Evolutionary conservation across 768 basidiomycete genomes (phyloP).

Genomic region (Sutorius australiensis): DNA sequence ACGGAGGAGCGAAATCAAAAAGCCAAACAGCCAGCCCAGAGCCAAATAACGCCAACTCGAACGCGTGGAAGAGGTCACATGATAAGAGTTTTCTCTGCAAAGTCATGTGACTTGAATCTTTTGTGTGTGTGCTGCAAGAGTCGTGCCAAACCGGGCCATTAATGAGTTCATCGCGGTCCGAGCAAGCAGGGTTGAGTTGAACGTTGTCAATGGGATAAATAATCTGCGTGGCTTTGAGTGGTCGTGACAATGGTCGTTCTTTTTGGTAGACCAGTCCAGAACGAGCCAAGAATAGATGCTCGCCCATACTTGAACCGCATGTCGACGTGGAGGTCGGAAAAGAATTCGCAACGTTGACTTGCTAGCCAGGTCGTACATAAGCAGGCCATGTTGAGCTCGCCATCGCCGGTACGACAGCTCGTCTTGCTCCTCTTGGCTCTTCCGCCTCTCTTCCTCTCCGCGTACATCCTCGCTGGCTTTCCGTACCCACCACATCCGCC

Average conservation of each 20-base stretch:
- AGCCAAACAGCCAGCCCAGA: slow-evolving; percentile 20
- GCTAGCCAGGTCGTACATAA: background rate
- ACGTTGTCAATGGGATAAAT: too few species aligned
- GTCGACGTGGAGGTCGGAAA: background rate
- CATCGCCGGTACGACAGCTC: slow-evolving; percentile 17
- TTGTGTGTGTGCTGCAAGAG: background rate
- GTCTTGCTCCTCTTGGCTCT: slow-evolving; percentile 48
- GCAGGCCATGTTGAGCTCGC: slow-evolving; percentile 9
- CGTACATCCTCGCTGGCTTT: slow-evolving; percentile 64
- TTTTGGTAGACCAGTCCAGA: too few species aligned
- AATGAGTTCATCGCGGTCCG: too few species aligned
- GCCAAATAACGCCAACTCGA: slow-evolving; percentile 33
- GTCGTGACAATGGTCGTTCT: too few species aligned
- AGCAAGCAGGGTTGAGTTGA: too few species aligned
- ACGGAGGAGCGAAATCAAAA: slow-evolving; percentile 28
- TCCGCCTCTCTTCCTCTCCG: slow-evolving; percentile 55
- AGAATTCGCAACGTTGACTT: background rate
- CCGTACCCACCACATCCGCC: slow-evolving; percentile 54
- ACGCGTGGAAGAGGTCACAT: slow-evolving; percentile 36
- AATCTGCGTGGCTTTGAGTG: too few species aligned
- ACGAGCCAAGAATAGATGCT: too few species aligned
- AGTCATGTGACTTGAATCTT: slow-evolving; percentile 21
- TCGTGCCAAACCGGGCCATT: too few species aligned
- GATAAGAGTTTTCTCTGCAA: slow-evolving; percentile 23
- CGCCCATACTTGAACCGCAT: too few species aligned